A percentile compares a stretch with the other conserved stretches of the same genome.
These are phyloP conservation scores for Iris macrosiphon DNA, from an alignment of 106 monocot genomes.

Conservation along the genomic window DNA sequence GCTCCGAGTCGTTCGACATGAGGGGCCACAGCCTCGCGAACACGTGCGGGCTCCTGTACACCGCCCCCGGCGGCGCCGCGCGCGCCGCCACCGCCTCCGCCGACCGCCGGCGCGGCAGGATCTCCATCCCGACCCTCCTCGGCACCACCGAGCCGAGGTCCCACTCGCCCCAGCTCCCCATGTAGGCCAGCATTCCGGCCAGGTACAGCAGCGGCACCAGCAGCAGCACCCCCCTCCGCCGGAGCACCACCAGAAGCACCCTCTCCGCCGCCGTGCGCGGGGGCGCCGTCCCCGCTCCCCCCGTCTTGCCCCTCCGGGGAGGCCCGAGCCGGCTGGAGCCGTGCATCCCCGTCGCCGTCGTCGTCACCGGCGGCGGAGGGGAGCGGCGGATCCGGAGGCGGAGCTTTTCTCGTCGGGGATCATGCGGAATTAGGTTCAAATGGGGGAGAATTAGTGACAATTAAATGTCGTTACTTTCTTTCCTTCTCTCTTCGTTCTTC, in stretches of 20 bases:
- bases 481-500: no score
- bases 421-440: no score
- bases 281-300: not conserved
- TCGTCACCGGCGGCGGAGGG: not conserved
- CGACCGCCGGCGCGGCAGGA: slow-evolving; percentile 37
- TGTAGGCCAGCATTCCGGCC: slow-evolving; percentile 39
- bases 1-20: slow-evolving; percentile 54
- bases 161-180: slow-evolving; percentile 22
- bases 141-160: slow-evolving; percentile 28
- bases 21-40: slow-evolving; percentile 63
- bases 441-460: no score
- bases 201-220: slow-evolving; percentile 57
- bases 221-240: slow-evolving; percentile 50
- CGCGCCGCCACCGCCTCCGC: no score
- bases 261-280: slow-evolving; percentile 9
- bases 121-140: slow-evolving; percentile 33
- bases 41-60: slow-evolving; percentile 66
- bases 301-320: not conserved
- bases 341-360: no score
- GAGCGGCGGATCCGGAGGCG: not conserved
- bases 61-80: slow-evolving; percentile 50
- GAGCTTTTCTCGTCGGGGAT: slow-evolving; percentile 7
- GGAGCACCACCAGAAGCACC: slow-evolving; percentile 31
- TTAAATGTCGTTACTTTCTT: no score
- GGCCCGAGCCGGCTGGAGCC: slow-evolving; percentile 17